Evolutionary conservation across 225 moss, liverwort and hornwort species (phyloP), one percentile per base, ranked within the genome.

Genomic region (Asterella californica): DNA sequence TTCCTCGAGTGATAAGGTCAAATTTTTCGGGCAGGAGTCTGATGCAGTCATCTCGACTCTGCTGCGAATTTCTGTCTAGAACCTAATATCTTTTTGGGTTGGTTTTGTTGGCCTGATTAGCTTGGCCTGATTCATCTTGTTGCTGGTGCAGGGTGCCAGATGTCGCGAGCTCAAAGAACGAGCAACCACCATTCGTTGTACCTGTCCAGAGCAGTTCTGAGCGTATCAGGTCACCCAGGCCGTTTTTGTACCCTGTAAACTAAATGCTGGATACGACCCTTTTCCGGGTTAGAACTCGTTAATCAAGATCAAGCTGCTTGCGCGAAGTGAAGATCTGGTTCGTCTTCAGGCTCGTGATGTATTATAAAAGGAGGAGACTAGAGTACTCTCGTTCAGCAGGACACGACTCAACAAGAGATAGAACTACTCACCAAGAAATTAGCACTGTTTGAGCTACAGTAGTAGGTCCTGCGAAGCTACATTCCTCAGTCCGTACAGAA

Each of bases 171-270:
- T 50, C 68, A 57, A 34, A 47, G n/a, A 47, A 53, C 54, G 79
- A 79, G n/a, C 79, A 33, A 55, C 69, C 79, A 69, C 79, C 79
- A 19, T 79, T 79, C 48, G 79, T 55, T 11, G 77, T 77, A 12
- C 62, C 77, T 68, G 24, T 49, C 30, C 47, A 25, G 33, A 54
- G 79, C 60, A 79, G 48, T 70, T 69, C 53, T 34, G 30, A 78
- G 27, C 65, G 78, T 29, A 52, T 69, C 59, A 79, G 69, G 55
- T 54, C 79, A 14, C 52, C 79, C 18, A 68, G 52, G 54, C 10
- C 50, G 15, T 53, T 70, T 70, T 34, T n/a, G 52, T 79, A 69
- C 52, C 53, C 33, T 79, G 77, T 77, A 77, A 77, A 63, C 64
- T 46, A 76, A 61, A 25, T 62, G n/a, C 63, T 77, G 63, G 38